phyloP scores from a whole-genome alignment of 805 yeast genomes.

The Metschnikowia bowlesiae region DNA sequence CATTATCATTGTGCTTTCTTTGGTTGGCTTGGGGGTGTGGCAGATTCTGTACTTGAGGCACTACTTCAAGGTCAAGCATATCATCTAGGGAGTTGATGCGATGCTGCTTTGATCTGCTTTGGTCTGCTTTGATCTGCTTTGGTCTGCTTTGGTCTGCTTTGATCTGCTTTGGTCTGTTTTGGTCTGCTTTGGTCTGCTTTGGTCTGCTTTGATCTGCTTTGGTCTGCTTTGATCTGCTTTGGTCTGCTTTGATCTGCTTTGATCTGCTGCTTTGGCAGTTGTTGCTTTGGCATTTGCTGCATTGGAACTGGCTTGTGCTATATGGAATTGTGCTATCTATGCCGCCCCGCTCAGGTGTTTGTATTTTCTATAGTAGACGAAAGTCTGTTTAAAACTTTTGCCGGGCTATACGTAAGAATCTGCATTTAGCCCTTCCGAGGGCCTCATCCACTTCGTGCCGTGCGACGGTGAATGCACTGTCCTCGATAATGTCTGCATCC shows the following conservation, averaged over 20 bases:
- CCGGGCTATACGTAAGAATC: conserved; percentile 1
- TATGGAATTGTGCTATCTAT: too few species aligned
- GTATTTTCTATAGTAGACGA: background rate
- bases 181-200: too few species aligned
- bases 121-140: too few species aligned
- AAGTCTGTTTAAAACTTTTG: background rate
- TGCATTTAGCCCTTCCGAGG: background rate
- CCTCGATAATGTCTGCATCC: conserved; percentile 13
- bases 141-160: too few species aligned
- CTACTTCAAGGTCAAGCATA: conserved; percentile 84
- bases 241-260: too few species aligned
- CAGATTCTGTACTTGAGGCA: conserved; percentile 88
- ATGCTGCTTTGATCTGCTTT: too few species aligned
- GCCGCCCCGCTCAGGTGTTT: background rate
- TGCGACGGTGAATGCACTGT: conserved; percentile 6
- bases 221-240: too few species aligned
- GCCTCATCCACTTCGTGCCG: background rate
- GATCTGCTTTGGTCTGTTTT: too few species aligned
- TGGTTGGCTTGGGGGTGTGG: conserved; percentile 83
- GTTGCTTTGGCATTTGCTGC: too few species aligned
- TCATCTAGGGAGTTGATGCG: conserved; percentile 37
- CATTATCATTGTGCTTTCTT: conserved; percentile 57
- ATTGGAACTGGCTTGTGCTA: too few species aligned
- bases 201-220: too few species aligned
- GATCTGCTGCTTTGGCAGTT: too few species aligned